These are phyloP conservation scores for Coemansia nantahalensis DNA, from an alignment of 192 early-diverging fungal species.

Conservation along the genomic window DNA sequence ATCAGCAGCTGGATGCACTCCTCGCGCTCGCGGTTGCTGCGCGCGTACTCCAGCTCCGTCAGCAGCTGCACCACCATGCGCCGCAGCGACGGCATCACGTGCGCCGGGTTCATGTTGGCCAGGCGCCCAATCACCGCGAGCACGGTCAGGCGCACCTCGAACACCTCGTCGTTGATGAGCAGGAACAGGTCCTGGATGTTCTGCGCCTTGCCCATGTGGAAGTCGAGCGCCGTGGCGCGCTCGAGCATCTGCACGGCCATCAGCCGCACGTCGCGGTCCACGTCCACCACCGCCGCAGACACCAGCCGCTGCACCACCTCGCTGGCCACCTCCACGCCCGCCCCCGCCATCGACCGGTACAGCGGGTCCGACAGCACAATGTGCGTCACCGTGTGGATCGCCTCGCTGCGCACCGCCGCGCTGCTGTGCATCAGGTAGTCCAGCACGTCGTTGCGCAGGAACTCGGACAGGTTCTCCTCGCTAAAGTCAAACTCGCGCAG, in stretches of 20 bases:
- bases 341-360: conserved; percentile 72
- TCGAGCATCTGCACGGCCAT: conserved; percentile 43
- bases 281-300: conserved; percentile 84
- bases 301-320: conserved; percentile 87
- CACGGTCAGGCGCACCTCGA: conserved; percentile 81
- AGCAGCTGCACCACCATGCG: conserved; percentile 88
- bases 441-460: conserved; percentile 84
- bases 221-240: conserved; percentile 75
- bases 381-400: conserved; percentile 73
- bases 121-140: conserved; percentile 87
- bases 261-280: conserved; percentile 33
- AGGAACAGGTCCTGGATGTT: conserved; percentile 88
- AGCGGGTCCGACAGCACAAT: conserved; percentile 82
- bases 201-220: conserved; percentile 87
- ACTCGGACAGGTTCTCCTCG: conserved; percentile 81
- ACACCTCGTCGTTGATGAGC: conserved; percentile 91
- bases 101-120: conserved; percentile 89
- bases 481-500: conserved; percentile 87
- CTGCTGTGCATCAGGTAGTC: conserved; percentile 80
- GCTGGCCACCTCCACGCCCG: conserved; percentile 77
- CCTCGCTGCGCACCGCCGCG: conserved; percentile 74
- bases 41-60: conserved; percentile 90
- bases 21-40: conserved; percentile 50
- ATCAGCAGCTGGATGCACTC: conserved; percentile 64
- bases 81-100: conserved; percentile 90